Evolutionary conservation across 768 basidiomycete genomes (phyloP).

Genomic region (Phylloporus sp.): DNA sequence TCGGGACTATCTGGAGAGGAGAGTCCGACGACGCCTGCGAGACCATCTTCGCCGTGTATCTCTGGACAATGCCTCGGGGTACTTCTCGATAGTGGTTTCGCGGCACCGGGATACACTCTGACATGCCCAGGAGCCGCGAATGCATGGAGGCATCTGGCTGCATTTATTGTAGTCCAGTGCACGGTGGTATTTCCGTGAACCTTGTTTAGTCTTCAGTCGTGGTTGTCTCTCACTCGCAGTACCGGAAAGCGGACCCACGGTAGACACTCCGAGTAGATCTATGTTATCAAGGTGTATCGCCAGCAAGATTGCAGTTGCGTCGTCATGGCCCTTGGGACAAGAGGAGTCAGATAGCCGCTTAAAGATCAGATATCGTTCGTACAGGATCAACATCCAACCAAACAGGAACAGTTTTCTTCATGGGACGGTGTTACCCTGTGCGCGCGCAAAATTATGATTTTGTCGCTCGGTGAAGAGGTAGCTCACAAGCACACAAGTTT

Average conservation of each 20-base stretch:
- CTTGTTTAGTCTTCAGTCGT: conserved; percentile 33
- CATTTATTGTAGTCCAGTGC: conserved; percentile 64
- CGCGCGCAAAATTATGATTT: neutral
- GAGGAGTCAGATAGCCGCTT: neutral
- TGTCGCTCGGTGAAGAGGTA: too few relatives aligned
- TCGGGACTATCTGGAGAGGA: conserved; percentile 45
- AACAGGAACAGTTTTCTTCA: conserved; percentile 25
- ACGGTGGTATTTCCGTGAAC: conserved; percentile 77
- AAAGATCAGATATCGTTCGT: neutral
- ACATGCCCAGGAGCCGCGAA: conserved; percentile 61
- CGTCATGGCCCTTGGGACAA: conserved; percentile 80
- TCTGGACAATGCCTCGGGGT: conserved; percentile 60
- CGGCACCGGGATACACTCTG: conserved; percentile 66
- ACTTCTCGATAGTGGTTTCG: conserved; percentile 60
- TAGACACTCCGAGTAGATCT: conserved; percentile 76
- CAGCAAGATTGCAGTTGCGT: conserved; percentile 79
- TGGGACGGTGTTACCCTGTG: too few relatives aligned
- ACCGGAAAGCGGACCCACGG: conserved; percentile 41
- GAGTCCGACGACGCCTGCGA: conserved; percentile 82
- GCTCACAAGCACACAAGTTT: too few relatives aligned
- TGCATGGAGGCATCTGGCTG: conserved; percentile 70
- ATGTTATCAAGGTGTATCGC: conserved; percentile 65
- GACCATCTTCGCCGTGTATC: conserved; percentile 81
- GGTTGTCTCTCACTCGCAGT: neutral
- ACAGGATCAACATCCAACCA: conserved; percentile 73